Conservation (phyloP, 345 rosid genomes). For the Salix purpurea region DNA sequence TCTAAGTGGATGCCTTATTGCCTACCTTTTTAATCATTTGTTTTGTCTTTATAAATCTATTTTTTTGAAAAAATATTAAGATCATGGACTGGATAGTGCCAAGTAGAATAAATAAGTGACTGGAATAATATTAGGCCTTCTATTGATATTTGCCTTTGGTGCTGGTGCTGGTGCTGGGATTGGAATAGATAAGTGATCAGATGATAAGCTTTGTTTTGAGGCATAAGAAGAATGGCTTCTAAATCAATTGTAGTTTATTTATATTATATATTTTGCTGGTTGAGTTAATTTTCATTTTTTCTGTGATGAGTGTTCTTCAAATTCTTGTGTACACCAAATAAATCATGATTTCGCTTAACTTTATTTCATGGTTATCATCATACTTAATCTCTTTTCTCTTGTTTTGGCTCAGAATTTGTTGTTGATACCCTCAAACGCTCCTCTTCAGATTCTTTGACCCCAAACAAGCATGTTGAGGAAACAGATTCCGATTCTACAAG, state of each 20-base stretch:
- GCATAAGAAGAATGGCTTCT: not conserved
- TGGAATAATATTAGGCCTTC: not conserved
- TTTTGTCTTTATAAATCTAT: not conserved
- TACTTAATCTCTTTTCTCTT: not conserved
- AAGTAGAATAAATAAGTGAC: not conserved
- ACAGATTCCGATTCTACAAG: slow-evolving; percentile 4
- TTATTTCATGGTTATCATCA: not conserved
- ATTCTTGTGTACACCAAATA: not conserved
- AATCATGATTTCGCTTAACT: not conserved
- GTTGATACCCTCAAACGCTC: slow-evolving; percentile 15
- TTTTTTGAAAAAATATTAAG: too few relatives aligned
- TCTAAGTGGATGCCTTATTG: not conserved
- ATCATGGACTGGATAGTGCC: not conserved
- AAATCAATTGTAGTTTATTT: not conserved
- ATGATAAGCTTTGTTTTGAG: not conserved
- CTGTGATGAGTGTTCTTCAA: not conserved
- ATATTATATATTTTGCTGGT: not conserved
- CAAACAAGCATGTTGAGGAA: slow-evolving; percentile 24
- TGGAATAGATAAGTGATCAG: not conserved
- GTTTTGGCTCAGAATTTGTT: slow-evolving; percentile 9
- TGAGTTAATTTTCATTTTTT: not conserved
- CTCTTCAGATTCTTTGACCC: slow-evolving; percentile 16
- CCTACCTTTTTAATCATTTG: not conserved
- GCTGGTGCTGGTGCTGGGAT: not conserved
- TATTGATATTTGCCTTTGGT: not conserved